Base-by-base conservation (phyloP, 2,329 filamentous ascomycete species). In the Pyricularia sp. region DNA sequence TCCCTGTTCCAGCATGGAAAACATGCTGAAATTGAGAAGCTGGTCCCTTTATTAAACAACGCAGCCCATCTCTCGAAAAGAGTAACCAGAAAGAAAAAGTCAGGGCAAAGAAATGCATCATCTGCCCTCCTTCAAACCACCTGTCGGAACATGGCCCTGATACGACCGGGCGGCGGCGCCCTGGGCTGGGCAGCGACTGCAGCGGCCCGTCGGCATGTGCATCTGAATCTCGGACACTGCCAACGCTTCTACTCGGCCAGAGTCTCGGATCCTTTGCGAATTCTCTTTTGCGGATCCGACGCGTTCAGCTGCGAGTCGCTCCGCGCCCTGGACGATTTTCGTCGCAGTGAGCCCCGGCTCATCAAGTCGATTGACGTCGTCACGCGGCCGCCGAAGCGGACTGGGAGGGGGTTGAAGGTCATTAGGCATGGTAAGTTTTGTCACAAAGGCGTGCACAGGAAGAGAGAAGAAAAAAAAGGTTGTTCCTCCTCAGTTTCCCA, bases 241-340 rank as follows among this genome's bases (percentile, higher is more conserved):
- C 64, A 14, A 14, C 33, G 64, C 6, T 31, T 20, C 30, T 65
- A 65, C 64, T 65, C 31, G 7, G n/a, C 23, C 65, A 70, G 67
- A 58, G 23, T 70, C 20, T 81, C 83, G 0, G 83, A 88, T 4
- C 91, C 92, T 3, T 83, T 99, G 36, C 86, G 89, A 42, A 93
- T 99, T 68, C 85, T 99, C 4, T 99, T 97, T 80, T 98, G 94
- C 79, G 95, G 95, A 71, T 95, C 94, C 3, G 95, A 99, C 78
- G 84, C 89, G 2, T 97, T 98, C 79, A 97, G 94, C 81, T 90
- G 90, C 74, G 86, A 85, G 68, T 92, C 93, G 1, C 82, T 99
- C 66, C 81, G 81, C 70, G 91, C 91, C 6, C 81, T 99, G 42
- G 59, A 63, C 26, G 12, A 63, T 12, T 11, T 63, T 26, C 25